Evolutionary conservation across 2,329 filamentous ascomycete genomes (phyloP), one percentile per base, ranked within the genome.

Genomic region (Xylariaceae sp.): DNA sequence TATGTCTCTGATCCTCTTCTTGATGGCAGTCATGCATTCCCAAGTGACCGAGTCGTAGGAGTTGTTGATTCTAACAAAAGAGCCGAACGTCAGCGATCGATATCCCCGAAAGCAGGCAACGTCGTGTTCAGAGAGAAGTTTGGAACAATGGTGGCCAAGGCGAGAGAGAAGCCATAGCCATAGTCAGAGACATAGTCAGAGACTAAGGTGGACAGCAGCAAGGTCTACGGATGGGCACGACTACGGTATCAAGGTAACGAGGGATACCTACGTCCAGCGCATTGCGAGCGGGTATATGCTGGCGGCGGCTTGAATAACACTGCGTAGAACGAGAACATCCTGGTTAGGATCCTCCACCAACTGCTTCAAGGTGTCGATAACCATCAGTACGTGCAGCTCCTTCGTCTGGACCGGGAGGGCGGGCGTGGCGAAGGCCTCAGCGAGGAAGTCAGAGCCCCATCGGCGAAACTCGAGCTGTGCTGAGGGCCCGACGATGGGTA

Each of bases 361-460:
- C 46, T 77, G 77, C 64, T 83, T 81, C 57, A 99, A 70, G 22
- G 86, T 88, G 59, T 90, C 85, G 62, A 99, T 72, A 51, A 95
- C 89, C 52, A 82, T 80, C 52, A 89, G 75, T 58, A 86, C 84
- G 71, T 94, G 76, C 53, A 83, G 84, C 75, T 85, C 89, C 76
- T 97, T 99, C 68, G 88, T 84, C 45, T 85, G 78, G 51, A 82
- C 76, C 17, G 85, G 75, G 61, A 97, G 77, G 18, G 87, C 83
- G n/a, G 95, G 94, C 52, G 89, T 95, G 49, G 94, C 87, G 72
- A 99, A 97, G 2, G 91, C 90, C 74, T 99, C 94, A 49, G 92
- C 90, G 39, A 99, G 77, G 66, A 99, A 99, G 54, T 96, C 91
- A 55, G 91, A 86, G 22, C 92, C 94, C 94, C 94, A 99, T 86